These are phyloP conservation scores for Microthyrium microscopicum DNA, from an alignment of 2,329 filamentous ascomycete species.

Conservation along the genomic window DNA sequence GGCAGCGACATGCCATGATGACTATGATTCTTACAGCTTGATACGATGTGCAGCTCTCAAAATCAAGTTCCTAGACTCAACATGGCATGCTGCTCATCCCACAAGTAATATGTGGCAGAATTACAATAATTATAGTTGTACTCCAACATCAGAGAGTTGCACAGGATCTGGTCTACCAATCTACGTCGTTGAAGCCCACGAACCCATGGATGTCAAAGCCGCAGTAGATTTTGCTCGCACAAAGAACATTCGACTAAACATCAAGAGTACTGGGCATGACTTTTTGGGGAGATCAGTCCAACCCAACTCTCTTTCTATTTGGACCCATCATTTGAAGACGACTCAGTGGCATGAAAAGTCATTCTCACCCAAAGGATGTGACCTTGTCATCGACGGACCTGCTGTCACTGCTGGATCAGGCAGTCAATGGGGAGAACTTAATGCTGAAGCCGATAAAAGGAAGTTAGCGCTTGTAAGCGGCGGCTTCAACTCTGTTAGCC, in stretches of 20 bases:
- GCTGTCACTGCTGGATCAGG: conserved; percentile 7
- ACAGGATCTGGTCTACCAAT: conserved; percentile 15
- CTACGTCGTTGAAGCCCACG: conserved; percentile 26
- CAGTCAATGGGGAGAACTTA: conserved; percentile 5
- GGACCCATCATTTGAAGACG: conserved; percentile 5
- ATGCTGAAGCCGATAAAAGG: not conserved
- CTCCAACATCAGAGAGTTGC: not conserved
- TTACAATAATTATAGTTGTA: not conserved
- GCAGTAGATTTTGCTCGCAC: conserved; percentile 31
- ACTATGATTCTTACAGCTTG: not conserved
- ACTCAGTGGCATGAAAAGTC: conserved; percentile 1
- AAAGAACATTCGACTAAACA: conserved; percentile 32
- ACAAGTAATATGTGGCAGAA: conserved; percentile 8
- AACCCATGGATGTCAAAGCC: conserved; percentile 29
- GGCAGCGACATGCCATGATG: conserved; percentile 3
- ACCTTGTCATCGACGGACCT: conserved; percentile 4
- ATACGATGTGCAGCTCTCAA: not conserved
- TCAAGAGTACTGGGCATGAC: conserved; percentile 28
- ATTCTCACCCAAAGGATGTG: conserved; percentile 5
- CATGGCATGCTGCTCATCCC: conserved; percentile 1
- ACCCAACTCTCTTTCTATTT: conserved; percentile 6
- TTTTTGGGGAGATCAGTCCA: conserved; percentile 5
- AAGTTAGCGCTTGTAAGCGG: conserved; percentile 5
- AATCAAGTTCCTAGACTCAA: not conserved
- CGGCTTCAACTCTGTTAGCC: not conserved